Percentiles rank a stretch among this genome's conserved stretches.
phyloP scores from a whole-genome alignment of 2,329 filamentous ascomycete genomes.

The Trichoderma lentiforme region DNA sequence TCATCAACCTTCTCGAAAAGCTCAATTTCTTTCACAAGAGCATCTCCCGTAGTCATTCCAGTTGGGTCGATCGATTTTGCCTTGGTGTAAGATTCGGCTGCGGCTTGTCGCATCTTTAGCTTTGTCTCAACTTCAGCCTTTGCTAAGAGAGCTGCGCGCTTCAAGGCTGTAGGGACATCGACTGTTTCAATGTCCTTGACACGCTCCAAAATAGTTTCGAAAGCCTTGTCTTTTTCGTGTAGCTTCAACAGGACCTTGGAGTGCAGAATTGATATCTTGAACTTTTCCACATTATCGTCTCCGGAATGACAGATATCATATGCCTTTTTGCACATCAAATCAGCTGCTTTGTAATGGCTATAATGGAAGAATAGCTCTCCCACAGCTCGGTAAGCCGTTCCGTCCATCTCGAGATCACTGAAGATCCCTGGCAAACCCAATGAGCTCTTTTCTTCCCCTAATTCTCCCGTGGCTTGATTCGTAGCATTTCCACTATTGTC shows the following conservation, averaged over 20 bases:
- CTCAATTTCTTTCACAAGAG: constrained; percentile 24
- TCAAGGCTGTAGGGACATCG: constrained; percentile 17
- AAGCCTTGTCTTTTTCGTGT: constrained; percentile 19
- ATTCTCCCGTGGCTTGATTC: constrained; percentile 1
- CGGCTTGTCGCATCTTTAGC: constrained; percentile 15
- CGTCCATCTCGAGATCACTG: constrained; percentile 20
- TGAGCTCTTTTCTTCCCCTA: constrained; percentile 14
- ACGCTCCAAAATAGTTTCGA: constrained; percentile 19
- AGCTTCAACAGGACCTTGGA: constrained; percentile 19
- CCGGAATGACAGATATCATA: constrained; percentile 12
- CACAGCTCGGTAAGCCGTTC: constrained; percentile 23
- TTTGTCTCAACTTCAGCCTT: constrained; percentile 23
- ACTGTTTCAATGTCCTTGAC: background rate
- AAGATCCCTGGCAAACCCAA: constrained; percentile 25
- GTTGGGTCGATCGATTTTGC: constrained; percentile 24
- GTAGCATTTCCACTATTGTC: background rate
- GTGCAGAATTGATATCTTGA: constrained; percentile 21
- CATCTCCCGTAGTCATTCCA: constrained; percentile 21
- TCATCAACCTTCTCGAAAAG: constrained; percentile 20
- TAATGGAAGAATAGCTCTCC: constrained; percentile 22
- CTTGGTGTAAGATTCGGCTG: constrained; percentile 20
- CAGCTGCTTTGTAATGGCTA: constrained; percentile 20
- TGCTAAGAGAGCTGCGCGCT: constrained; percentile 20
- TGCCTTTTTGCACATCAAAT: constrained; percentile 22
- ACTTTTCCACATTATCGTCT: constrained; percentile 18